Percentiles rank a stretch among this genome's conserved stretches.
phyloP scores from a whole-genome alignment of 2,329 filamentous ascomycete genomes.

The Pseudocercospora musae region DNA sequence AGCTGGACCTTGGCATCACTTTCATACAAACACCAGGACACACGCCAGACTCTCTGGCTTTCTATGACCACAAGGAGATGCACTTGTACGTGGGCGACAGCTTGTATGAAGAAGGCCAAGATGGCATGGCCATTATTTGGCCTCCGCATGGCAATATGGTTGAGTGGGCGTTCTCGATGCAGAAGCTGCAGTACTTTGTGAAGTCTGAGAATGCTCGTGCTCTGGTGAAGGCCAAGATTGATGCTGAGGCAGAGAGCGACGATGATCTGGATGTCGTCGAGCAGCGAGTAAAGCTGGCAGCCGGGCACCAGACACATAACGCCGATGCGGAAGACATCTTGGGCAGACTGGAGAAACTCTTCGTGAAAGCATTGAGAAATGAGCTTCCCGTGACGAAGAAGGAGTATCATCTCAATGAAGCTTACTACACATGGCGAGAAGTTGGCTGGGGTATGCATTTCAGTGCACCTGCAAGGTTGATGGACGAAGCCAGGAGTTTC shows the following conservation, averaged over 20 bases:
- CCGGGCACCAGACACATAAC: conserved; percentile 39
- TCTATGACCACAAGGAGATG: conserved; percentile 45
- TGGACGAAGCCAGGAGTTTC: conserved; percentile 32
- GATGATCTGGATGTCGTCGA: conserved; percentile 26
- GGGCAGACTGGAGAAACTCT: conserved; percentile 34
- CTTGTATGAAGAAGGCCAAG: conserved; percentile 41
- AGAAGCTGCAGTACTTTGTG: conserved; percentile 37
- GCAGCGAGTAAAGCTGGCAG: conserved; percentile 26
- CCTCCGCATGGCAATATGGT: conserved; percentile 39
- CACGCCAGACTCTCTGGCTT: conserved; percentile 46
- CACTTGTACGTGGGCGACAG: conserved; percentile 48
- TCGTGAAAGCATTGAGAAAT: conserved; percentile 34
- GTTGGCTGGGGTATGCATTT: conserved; percentile 36
- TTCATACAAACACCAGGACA: conserved; percentile 49
- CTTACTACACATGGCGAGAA: conserved; percentile 39
- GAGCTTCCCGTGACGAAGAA: conserved; percentile 36
- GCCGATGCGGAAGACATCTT: conserved; percentile 40
- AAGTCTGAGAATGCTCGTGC: conserved; percentile 31
- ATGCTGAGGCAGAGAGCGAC: conserved; percentile 17
- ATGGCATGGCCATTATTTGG: conserved; percentile 40
- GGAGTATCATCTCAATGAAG: conserved; percentile 31
- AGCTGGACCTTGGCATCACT: conserved; percentile 36
- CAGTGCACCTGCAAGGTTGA: conserved; percentile 36
- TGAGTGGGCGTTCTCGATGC: conserved; percentile 39
- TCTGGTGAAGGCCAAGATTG: conserved; percentile 17